A percentile compares a stretch with the other conserved stretches of the same genome.
These are phyloP conservation scores for Candida pseudofarinosa DNA, from an alignment of 805 yeast genomes.

Conservation along the genomic window DNA sequence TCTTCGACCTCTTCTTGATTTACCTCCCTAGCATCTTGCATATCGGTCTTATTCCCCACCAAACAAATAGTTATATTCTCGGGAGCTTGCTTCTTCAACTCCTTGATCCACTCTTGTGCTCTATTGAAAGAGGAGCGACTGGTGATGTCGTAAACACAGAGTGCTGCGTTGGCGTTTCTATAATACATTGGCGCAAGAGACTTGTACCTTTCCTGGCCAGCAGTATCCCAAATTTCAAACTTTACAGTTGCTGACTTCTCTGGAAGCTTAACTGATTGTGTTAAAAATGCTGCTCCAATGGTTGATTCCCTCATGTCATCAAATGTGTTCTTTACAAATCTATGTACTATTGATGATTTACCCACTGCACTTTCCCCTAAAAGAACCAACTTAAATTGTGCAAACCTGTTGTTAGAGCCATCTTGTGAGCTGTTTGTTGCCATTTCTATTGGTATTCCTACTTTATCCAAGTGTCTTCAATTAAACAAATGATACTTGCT, in stretches of 20 bases:
- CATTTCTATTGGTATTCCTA: constrained; percentile 2
- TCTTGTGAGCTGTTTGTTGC: constrained; percentile 2
- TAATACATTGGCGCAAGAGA: constrained; percentile 45
- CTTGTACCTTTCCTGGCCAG: constrained; percentile 67
- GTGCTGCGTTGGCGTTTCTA: constrained; percentile 60
- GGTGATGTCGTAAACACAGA: constrained; percentile 75
- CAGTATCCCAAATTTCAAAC: constrained; percentile 89
- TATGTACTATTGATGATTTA: constrained; percentile 52
- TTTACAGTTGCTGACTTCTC: constrained; percentile 52
- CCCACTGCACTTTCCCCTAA: constrained; percentile 85
- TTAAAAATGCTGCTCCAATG: constrained; percentile 79
- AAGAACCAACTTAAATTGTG: constrained; percentile 60
- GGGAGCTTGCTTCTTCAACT: constrained; percentile 76
- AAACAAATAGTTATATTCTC: constrained; percentile 71
- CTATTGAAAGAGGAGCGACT: constrained; percentile 61
- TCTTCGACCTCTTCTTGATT: constrained; percentile 42
- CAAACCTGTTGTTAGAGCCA: constrained; percentile 19
- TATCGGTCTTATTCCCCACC: constrained; percentile 76
- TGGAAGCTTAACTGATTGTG: constrained; percentile 60
- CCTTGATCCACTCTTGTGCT: constrained; percentile 77
- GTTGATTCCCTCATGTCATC: constrained; percentile 74
- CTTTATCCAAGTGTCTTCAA: background rate
- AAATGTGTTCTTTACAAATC: constrained; percentile 71
- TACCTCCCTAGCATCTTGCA: constrained; percentile 46
- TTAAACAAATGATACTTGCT: background rate